Conservation (phyloP, 345 rosid genomes). For the Citrus glauca region DNA sequence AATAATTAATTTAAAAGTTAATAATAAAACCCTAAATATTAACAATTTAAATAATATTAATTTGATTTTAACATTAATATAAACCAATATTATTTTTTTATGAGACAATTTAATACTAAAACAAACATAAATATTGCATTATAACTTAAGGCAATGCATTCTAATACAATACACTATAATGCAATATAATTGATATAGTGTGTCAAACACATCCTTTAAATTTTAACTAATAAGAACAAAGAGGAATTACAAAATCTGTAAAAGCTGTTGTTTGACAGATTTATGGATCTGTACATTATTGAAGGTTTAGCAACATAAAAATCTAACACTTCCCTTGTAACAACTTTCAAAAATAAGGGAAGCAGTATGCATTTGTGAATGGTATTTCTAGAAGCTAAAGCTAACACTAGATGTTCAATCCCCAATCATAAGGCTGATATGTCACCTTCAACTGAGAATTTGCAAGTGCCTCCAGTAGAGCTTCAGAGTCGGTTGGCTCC, state of each 20-base stretch:
- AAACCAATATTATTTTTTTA: no score
- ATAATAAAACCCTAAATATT: no score
- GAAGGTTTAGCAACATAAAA: neutral
- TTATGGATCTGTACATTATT: neutral
- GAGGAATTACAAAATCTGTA: neutral
- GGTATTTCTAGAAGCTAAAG: constrained; percentile 1
- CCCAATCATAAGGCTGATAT: constrained; percentile 80
- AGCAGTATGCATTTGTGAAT: constrained; percentile 6
- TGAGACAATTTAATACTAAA: no score
- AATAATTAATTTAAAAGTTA: no score
- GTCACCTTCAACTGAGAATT: constrained; percentile 58
- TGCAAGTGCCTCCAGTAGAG: constrained; percentile 59
- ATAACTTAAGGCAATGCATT: no score
- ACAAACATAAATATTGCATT: no score
- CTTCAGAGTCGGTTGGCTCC: constrained; percentile 58
- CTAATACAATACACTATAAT: no score
- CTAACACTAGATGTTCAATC: constrained; percentile 50
- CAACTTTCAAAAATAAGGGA: constrained; percentile 8
- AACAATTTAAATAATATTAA: no score
- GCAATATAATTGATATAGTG: no score
- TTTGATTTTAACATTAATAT: no score
- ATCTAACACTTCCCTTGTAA: constrained; percentile 11
- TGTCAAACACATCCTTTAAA: neutral
- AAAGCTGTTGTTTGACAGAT: neutral
- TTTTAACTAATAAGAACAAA: neutral